These are phyloP conservation scores for Eucalyptus tenuipes DNA, from an alignment of 345 rosid species.

Conservation along the genomic window DNA sequence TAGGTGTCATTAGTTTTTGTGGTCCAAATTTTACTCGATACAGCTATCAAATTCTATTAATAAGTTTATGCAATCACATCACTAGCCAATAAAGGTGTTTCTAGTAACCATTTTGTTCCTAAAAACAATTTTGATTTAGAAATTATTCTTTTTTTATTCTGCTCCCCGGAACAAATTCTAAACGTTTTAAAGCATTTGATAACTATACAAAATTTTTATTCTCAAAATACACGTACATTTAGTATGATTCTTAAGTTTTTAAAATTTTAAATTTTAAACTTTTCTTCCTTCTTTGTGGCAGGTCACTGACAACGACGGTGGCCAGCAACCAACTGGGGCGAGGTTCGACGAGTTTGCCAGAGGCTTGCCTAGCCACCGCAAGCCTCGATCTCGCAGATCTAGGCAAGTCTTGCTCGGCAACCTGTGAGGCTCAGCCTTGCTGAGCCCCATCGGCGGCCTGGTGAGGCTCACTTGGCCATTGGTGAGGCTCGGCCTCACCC, in stretches of 20 bases:
- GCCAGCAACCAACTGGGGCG: accelerated
- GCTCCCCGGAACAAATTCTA: accelerated
- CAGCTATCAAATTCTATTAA: accelerated
- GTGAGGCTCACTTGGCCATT: accelerated
- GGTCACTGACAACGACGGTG: accelerated
- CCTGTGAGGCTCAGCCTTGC: no score
- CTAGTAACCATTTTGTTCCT: no score
- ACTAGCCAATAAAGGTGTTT: neutral
- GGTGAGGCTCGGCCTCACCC: no score
- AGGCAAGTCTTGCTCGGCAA: no score
- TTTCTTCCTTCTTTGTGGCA: no score
- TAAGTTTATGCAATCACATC: neutral
- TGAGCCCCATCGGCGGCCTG: accelerated
- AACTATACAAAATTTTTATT: no score
- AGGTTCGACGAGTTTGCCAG: accelerated
- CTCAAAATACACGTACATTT: accelerated
- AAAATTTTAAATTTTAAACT: no score
- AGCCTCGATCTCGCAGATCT: no score
- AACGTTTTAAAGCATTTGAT: no score
- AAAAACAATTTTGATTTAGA: accelerated
- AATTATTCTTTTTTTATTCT: no score
- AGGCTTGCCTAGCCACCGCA: no score
- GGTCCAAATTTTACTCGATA: neutral
- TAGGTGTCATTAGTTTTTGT: accelerated
- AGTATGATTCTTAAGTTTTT: no score